Percentiles rank a stretch among this genome's conserved stretches.
phyloP scores from a whole-genome alignment of 2,329 filamentous ascomycete genomes.

The Capronia epimyces region DNA sequence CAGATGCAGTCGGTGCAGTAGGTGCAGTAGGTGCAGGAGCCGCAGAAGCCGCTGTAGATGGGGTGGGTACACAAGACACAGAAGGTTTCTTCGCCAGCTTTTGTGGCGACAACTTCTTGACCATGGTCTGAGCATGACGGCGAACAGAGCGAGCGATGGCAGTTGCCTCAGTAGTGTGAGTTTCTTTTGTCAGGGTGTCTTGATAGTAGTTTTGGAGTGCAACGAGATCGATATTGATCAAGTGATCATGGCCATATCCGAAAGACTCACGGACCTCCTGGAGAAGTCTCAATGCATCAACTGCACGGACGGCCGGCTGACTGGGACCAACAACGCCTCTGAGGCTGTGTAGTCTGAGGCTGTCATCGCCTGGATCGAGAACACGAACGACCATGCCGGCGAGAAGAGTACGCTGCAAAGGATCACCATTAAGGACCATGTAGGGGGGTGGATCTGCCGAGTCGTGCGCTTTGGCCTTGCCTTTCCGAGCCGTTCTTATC shows the following conservation, averaged over 20 bases:
- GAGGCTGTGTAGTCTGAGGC: neutral
- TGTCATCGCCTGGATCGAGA: constrained; percentile 10
- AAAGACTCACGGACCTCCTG: neutral
- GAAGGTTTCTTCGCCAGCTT: constrained; percentile 3
- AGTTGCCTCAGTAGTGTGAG: neutral
- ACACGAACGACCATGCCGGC: constrained; percentile 6
- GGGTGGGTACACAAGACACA: neutral
- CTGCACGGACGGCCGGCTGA: neutral
- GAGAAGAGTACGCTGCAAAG: neutral
- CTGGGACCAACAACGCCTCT: neutral
- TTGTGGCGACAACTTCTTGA: constrained; percentile 10
- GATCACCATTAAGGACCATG: neutral
- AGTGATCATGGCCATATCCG: neutral
- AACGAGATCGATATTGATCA: constrained; percentile 4
- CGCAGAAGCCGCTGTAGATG: neutral
- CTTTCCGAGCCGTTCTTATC: neutral
- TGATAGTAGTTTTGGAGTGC: constrained; percentile 10
- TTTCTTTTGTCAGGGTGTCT: neutral
- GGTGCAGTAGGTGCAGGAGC: neutral
- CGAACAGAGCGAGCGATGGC: constrained; percentile 1
- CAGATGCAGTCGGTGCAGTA: neutral
- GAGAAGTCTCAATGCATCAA: constrained; percentile 12
- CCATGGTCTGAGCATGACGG: constrained; percentile 2
- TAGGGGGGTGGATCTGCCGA: neutral
- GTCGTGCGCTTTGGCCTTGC: neutral